phyloP scores from a whole-genome alignment of 2,329 filamentous ascomycete genomes.

The Incumbomyces lentus region DNA sequence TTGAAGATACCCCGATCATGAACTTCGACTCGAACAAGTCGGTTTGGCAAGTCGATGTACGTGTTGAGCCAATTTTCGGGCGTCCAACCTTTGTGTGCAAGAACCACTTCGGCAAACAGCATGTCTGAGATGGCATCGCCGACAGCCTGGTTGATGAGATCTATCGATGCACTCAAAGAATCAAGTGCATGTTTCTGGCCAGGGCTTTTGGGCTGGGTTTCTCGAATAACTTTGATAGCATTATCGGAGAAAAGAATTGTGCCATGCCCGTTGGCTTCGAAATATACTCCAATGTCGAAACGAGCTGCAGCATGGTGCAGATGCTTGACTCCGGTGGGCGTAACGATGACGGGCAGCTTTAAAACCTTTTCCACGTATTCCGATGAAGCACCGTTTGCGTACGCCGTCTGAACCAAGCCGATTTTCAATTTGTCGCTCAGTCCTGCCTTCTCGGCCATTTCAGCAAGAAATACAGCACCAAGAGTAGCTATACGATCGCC shows the following conservation, averaged over 20 bases:
- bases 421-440: slow-evolving; percentile 74
- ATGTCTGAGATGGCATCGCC: slow-evolving; percentile 94
- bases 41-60: slow-evolving; percentile 89
- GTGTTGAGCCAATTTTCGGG: slow-evolving; percentile 85
- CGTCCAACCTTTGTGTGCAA: slow-evolving; percentile 88
- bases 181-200: slow-evolving; percentile 85
- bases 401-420: slow-evolving; percentile 92
- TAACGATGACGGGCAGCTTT: slow-evolving; percentile 82
- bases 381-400: slow-evolving; percentile 91
- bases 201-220: slow-evolving; percentile 75
- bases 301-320: slow-evolving; percentile 92
- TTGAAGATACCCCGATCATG: slow-evolving; percentile 79
- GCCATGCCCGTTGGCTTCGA: slow-evolving; percentile 96
- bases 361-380: slow-evolving; percentile 82
- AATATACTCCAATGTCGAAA: slow-evolving; percentile 94
- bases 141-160: slow-evolving; percentile 96
- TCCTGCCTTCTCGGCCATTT: slow-evolving; percentile 70
- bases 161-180: slow-evolving; percentile 68
- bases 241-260: slow-evolving; percentile 88
- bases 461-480: slow-evolving; percentile 83
- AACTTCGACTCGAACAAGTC: slow-evolving; percentile 87
- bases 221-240: slow-evolving; percentile 67
- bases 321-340: slow-evolving; percentile 92
- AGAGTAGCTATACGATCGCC: slow-evolving; percentile 95
- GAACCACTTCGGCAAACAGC: slow-evolving; percentile 88